These are phyloP conservation scores for Boehmeria nivea DNA, from an alignment of 306 rosid genomes.

Conservation along the genomic window DNA sequence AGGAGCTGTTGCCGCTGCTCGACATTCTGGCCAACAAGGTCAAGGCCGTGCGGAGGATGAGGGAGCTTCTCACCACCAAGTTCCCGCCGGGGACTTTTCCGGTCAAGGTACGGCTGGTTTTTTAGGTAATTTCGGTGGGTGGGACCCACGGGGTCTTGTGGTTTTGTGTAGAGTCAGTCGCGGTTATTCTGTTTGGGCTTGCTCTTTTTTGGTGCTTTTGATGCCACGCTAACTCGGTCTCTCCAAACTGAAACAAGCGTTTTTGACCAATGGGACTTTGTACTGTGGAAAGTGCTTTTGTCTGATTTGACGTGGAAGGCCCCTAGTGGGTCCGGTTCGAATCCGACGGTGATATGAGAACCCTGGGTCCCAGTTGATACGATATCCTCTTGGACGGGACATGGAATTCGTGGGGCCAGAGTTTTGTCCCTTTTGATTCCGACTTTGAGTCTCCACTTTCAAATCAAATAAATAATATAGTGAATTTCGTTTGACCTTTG, in stretches of 20 bases:
- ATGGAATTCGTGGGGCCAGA: slow-evolving; percentile 7
- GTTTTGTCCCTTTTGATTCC: not conserved
- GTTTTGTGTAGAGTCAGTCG: not conserved
- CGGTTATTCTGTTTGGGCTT: slow-evolving; percentile 7
- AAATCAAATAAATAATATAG: not conserved
- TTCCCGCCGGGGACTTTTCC: slow-evolving; percentile 94
- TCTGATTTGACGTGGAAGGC: slow-evolving; percentile 16
- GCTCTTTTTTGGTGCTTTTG: slow-evolving; percentile 29
- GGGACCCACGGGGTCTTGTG: too few relatives aligned
- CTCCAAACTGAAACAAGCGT: slow-evolving; percentile 9
- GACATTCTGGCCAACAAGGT: slow-evolving; percentile 92
- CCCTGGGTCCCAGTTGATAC: too few relatives aligned
- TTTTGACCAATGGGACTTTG: slow-evolving; percentile 8
- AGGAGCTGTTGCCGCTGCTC: slow-evolving; percentile 77
- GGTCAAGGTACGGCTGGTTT: slow-evolving; percentile 64
- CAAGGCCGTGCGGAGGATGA: slow-evolving; percentile 84
- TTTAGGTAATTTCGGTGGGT: not conserved
- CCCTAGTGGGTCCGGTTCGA: not conserved
- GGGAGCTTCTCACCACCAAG: slow-evolving; percentile 90
- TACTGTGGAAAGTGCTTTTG: slow-evolving; percentile 3
- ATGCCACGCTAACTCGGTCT: slow-evolving; percentile 10
- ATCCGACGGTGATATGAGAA: slow-evolving; percentile 6
- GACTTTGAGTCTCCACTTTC: not conserved
- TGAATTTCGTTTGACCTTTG: slow-evolving; percentile 8
- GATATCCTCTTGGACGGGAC: too few relatives aligned